Conservation (phyloP, 805 yeast species). For the Kodamaea sagamina region DNA sequence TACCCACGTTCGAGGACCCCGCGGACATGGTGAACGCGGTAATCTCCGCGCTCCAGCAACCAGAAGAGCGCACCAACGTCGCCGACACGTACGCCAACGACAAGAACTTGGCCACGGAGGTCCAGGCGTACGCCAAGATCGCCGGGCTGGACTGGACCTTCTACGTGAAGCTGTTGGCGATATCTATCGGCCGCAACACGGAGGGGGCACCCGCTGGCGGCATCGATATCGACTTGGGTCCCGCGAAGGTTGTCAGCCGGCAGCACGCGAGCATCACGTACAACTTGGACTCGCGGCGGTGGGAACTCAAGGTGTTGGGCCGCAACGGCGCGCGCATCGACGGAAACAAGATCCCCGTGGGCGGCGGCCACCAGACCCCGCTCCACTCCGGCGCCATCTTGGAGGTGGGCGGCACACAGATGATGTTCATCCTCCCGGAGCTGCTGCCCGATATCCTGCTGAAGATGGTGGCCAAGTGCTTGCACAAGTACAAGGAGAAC, state of each 20-base stretch:
- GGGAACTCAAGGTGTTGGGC: conserved; percentile 86
- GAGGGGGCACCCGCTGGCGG: conserved; percentile 24
- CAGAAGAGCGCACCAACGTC: conserved; percentile 75
- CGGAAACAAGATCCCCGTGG: conserved; percentile 56
- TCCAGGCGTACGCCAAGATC: conserved; percentile 97
- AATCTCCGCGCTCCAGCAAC: conserved; percentile 65
- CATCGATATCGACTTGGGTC: conserved; percentile 89
- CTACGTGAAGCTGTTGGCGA: conserved; percentile 76
- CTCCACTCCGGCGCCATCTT: conserved; percentile 85
- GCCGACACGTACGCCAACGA: conserved; percentile 73
- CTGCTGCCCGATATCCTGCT: conserved; percentile 69
- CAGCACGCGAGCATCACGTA: conserved; percentile 84
- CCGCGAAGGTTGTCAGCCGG: conserved; percentile 95
- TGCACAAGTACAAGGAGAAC: conserved; percentile 32
- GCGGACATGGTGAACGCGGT: conserved; percentile 72
- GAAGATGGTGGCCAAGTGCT: conserved; percentile 42
- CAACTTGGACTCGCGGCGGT: conserved; percentile 68
- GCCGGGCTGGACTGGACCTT: conserved; percentile 94
- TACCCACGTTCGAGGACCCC: conserved; percentile 55
- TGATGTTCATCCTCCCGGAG: conserved; percentile 98
- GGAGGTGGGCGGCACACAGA: conserved; percentile 96
- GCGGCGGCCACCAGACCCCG: conserved; percentile 51
- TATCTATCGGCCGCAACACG: conserved; percentile 87
- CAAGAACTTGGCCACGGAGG: conserved; percentile 66
- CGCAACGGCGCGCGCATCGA: conserved; percentile 94